Base-by-base conservation (phyloP, 805 yeast genomes). In the Wickerhamomyces xylosicus region DNA sequence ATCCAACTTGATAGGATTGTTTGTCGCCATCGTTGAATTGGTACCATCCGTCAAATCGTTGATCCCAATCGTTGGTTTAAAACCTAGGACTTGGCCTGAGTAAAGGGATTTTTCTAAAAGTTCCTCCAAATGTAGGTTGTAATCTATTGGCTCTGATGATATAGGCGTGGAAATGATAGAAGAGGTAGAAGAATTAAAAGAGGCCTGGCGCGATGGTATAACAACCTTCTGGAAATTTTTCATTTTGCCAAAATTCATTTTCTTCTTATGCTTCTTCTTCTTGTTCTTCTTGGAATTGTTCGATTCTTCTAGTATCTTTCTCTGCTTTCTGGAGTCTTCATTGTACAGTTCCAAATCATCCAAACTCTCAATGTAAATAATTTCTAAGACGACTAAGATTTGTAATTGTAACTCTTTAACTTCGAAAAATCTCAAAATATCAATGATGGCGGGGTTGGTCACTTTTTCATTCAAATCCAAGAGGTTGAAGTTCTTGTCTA, bases 351-450 rank as follows among this genome's bases (percentile, higher is more conserved):
- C 56, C 19, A 42, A 50, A 51, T 60, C 71, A 38, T 66, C 67
- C 7, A 64, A 43, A 5, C 52, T 54, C 41, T 61, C 51, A 10
- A 58, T 36, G 18, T 53, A 45, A 3, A 75, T 52, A 3, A 72
- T 40, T 45, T 77, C 82, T 32, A 76, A 46, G 2, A 71, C 44
- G 1, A 74, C 43, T 2, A 77, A 46, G 0, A 74, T 58, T 48
- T 77, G 82, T 25, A 77, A 49, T 44, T 74, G 79, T 1, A 77
- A 70, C 45, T 76, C 82, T 28, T 80, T 57, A 2, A 71, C 59
- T 44, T 74, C 76, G 41, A 75, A 57, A 31, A 66, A 63, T 31
- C 59, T 52, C 3, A 62, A 49, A 1, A 69, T 42, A 14, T 56
- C 61, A 1, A 48, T 48, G 9, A 31, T 16, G 11, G 33, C 17